These are phyloP conservation scores for Rhodotorula diobovata DNA, from an alignment of 768 basidiomycete species.

Conservation along the genomic window DNA sequence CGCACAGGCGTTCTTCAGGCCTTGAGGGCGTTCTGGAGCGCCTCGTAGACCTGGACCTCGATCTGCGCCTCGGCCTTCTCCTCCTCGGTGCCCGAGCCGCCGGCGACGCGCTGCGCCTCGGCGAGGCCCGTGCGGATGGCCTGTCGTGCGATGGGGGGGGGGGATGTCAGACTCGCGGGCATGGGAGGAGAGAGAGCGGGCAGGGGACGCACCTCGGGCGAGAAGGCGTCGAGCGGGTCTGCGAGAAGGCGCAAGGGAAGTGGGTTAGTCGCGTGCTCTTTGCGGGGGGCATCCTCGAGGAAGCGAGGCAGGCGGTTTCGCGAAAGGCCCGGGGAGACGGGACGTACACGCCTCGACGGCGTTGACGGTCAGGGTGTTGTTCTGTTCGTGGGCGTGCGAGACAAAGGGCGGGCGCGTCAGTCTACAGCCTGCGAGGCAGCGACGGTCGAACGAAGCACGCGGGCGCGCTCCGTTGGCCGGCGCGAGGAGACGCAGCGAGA, in stretches of 20 bases:
- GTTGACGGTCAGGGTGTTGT: slow-evolving; percentile 94
- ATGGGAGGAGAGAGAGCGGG: background rate
- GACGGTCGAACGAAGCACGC: too few species aligned
- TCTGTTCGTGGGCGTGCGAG: too few species aligned
- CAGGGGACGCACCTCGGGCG: slow-evolving; percentile 64
- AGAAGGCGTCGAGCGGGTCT: slow-evolving; percentile 75
- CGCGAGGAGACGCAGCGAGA: background rate
- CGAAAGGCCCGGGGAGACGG: too few species aligned
- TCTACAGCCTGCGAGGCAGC: background rate
- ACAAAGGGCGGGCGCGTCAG: background rate
- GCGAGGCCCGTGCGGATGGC: slow-evolving; percentile 82
- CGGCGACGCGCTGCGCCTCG: slow-evolving; percentile 75
- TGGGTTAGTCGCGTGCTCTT: background rate
- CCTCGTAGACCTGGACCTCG: slow-evolving; percentile 95
- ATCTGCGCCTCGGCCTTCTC: slow-evolving; percentile 87
- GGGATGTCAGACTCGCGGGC: too few species aligned
- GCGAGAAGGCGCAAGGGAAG: background rate
- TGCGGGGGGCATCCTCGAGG: background rate
- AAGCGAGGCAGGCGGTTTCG: too few species aligned
- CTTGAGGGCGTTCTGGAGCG: slow-evolving; percentile 77
- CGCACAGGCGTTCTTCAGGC: slow-evolving; percentile 37
- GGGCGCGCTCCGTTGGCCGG: background rate
- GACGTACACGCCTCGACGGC: slow-evolving; percentile 78
- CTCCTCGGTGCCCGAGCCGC: slow-evolving; percentile 80
- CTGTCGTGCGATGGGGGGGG: slow-evolving; percentile 50